phyloP scores from a whole-genome alignment of 1,139 yeast species.

The Suhomyces choctaworum region DNA sequence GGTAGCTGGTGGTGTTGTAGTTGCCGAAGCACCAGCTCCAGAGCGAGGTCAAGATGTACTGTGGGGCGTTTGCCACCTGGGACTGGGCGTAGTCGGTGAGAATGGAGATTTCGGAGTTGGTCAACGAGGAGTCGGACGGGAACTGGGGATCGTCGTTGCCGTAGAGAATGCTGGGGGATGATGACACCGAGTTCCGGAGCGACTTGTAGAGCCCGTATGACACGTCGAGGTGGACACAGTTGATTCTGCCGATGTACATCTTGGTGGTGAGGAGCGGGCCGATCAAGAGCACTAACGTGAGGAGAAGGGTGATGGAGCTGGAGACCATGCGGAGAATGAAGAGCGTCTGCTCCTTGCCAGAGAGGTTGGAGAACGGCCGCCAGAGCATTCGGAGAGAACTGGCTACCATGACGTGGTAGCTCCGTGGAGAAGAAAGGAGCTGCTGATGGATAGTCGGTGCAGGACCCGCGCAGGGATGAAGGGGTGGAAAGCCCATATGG shows the following conservation, averaged over 20 bases:
- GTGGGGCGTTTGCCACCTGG: slow-evolving; percentile 54
- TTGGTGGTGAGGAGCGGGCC: slow-evolving; percentile 28
- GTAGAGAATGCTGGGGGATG: slow-evolving; percentile 19
- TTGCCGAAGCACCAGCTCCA: slow-evolving; percentile 51
- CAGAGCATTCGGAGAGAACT: slow-evolving; percentile 1
- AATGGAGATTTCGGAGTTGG: slow-evolving; percentile 52
- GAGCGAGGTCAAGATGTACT: slow-evolving; percentile 43
- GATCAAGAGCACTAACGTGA: slow-evolving; percentile 28
- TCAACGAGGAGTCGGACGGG: slow-evolving; percentile 40
- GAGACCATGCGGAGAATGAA: slow-evolving; percentile 31
- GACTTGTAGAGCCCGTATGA: slow-evolving; percentile 53
- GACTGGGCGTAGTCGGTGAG: slow-evolving; percentile 48
- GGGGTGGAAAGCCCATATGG: no score
- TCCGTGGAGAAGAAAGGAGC: no score
- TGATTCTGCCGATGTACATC: slow-evolving; percentile 41
- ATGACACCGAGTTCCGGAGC: slow-evolving; percentile 38
- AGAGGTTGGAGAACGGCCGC: slow-evolving; percentile 27
- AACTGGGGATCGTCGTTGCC: slow-evolving; percentile 17
- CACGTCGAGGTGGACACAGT: slow-evolving; percentile 53
- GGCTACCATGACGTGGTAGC: slow-evolving; percentile 4
- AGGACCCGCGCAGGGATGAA: no score
- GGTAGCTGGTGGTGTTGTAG: slow-evolving; percentile 29
- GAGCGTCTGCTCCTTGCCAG: slow-evolving; percentile 32
- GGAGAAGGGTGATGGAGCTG: slow-evolving; percentile 23
- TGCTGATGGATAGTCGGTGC: no score